phyloP scores from a whole-genome alignment of 1,139 yeast genomes.

The Meyerozyma athensensis region DNA sequence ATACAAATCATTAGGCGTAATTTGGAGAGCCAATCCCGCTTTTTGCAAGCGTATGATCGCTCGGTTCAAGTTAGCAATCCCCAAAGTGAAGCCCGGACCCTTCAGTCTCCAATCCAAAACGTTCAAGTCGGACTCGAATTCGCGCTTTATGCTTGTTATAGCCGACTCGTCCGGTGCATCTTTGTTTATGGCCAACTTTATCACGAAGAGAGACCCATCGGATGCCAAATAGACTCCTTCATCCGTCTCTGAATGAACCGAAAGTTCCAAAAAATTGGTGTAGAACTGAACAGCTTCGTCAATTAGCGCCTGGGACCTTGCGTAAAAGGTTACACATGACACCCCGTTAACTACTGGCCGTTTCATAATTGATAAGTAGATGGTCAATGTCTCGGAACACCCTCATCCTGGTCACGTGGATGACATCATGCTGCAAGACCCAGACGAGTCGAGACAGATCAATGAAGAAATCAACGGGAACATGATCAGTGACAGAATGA shows the following conservation, averaged over 20 bases:
- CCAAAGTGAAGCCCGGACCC: conserved; percentile 37
- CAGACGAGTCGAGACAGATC: too few relatives aligned
- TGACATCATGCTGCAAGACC: neutral
- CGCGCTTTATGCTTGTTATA: neutral
- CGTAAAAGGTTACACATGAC: conserved; percentile 41
- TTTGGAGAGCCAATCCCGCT: conserved; percentile 26
- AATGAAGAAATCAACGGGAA: too few relatives aligned
- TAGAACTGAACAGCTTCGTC: conserved; percentile 43
- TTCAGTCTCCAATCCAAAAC: conserved; percentile 46
- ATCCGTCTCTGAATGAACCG: conserved; percentile 21
- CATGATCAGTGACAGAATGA: too few relatives aligned
- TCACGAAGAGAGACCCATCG: conserved; percentile 25
- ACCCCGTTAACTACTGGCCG: conserved; percentile 44
- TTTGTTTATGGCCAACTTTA: conserved; percentile 13
- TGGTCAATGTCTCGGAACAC: neutral
- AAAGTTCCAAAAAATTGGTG: conserved; percentile 39
- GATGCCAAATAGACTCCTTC: conserved; percentile 27
- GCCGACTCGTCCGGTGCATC: neutral
- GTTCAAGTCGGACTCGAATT: conserved; percentile 2
- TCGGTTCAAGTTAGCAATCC: conserved; percentile 28
- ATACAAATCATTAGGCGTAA: conserved; percentile 57
- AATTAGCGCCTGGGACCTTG: conserved; percentile 32
- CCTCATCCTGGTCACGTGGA: conserved; percentile 4
- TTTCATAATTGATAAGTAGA: conserved; percentile 2
- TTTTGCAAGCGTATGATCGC: conserved; percentile 29